phyloP scores from a whole-genome alignment of 306 rosid genomes.

The Phaseolus lunatus region DNA sequence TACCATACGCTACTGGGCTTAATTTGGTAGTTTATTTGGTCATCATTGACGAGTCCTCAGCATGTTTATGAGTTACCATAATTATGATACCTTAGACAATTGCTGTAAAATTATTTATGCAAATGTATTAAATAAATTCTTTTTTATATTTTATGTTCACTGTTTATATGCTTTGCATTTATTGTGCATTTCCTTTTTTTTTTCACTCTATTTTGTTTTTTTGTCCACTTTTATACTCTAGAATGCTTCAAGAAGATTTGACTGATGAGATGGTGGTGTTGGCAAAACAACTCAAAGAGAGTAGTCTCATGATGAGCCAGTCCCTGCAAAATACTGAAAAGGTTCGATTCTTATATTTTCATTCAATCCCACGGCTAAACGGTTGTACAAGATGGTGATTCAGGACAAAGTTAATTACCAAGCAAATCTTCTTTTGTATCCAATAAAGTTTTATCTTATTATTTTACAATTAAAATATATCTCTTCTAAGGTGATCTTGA shows the following conservation, averaged over 20 bases:
- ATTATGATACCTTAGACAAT: constrained; percentile 3
- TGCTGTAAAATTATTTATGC: constrained; percentile 12
- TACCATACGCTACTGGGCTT: background rate
- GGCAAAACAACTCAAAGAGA: constrained; percentile 94
- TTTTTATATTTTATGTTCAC: constrained; percentile 28
- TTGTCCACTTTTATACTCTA: constrained; percentile 39
- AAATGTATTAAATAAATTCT: background rate
- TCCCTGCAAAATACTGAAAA: constrained; percentile 82
- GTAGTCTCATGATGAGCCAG: constrained; percentile 82
- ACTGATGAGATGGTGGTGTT: constrained; percentile 94
- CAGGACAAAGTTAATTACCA: background rate
- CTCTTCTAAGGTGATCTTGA: background rate
- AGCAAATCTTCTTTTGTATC: background rate
- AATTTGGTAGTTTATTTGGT: constrained; percentile 18
- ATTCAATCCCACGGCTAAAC: background rate
- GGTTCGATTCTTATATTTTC: constrained; percentile 51
- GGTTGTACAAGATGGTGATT: constrained; percentile 4
- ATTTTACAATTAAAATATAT: constrained; percentile 3
- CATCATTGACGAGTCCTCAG: background rate
- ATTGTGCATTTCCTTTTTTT: background rate
- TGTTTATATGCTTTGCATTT: constrained; percentile 5
- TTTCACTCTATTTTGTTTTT: constrained; percentile 4
- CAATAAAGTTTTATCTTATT: background rate
- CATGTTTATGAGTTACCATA: constrained; percentile 4
- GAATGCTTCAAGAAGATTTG: constrained; percentile 94